A percentile compares a stretch with the other conserved stretches of the same genome.
These are phyloP conservation scores for Pleoardoris graminearum DNA, from an alignment of 2,329 filamentous ascomycete genomes.

Conservation along the genomic window DNA sequence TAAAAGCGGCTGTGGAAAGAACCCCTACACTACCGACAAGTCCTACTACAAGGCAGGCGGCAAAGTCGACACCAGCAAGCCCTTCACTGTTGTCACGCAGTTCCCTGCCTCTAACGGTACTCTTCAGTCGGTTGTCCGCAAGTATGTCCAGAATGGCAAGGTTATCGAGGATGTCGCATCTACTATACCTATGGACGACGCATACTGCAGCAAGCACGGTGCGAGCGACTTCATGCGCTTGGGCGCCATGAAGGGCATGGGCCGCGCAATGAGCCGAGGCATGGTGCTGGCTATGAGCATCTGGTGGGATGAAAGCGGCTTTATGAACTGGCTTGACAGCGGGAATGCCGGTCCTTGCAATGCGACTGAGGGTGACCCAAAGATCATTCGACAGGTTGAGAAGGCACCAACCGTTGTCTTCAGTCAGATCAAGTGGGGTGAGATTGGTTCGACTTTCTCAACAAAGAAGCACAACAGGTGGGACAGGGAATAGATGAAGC, in stretches of 20 bases:
- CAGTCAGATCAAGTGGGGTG: slow-evolving; percentile 63
- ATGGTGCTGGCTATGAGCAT: slow-evolving; percentile 61
- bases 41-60: slow-evolving; percentile 32
- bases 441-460: slow-evolving; percentile 59
- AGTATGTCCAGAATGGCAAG: slow-evolving; percentile 66
- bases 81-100: slow-evolving; percentile 69
- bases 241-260: slow-evolving; percentile 53
- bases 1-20: slow-evolving; percentile 42
- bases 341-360: slow-evolving; percentile 59
- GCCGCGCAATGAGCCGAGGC: slow-evolving; percentile 51
- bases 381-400: slow-evolving; percentile 52
- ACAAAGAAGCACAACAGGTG: slow-evolving; percentile 18
- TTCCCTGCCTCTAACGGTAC: slow-evolving; percentile 63
- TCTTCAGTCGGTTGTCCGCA: slow-evolving; percentile 64
- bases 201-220: slow-evolving; percentile 32
- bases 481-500: slow-evolving; percentile 1
- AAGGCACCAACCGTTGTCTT: slow-evolving; percentile 58
- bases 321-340: slow-evolving; percentile 63
- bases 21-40: slow-evolving; percentile 36
- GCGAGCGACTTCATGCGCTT: slow-evolving; percentile 38
- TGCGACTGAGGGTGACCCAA: slow-evolving; percentile 57
- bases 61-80: slow-evolving; percentile 62
- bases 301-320: slow-evolving; percentile 58
- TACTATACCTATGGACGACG: slow-evolving; percentile 39
- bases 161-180: slow-evolving; percentile 60